These are phyloP conservation scores for Karstenula rhodostoma DNA, from an alignment of 2,329 filamentous ascomycete genomes.

Conservation along the genomic window DNA sequence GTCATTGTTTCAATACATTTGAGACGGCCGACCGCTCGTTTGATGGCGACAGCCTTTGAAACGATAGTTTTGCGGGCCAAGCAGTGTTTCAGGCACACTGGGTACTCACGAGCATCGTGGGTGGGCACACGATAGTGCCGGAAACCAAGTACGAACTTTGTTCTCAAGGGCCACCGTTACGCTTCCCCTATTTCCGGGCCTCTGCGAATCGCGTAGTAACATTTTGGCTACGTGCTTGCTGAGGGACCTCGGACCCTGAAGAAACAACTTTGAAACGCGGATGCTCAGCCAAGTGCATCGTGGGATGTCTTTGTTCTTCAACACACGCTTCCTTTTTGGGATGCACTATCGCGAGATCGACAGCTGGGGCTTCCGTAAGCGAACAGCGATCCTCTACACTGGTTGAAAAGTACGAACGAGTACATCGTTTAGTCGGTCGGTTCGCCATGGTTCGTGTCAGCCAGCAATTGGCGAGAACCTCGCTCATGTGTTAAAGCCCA, in stretches of 20 bases:
- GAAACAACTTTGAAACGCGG: background rate
- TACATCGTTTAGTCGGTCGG: background rate
- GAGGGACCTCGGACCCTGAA: background rate
- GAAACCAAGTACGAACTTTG: background rate
- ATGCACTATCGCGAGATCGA: slow-evolving; percentile 17
- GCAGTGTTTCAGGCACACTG: slow-evolving; percentile 2
- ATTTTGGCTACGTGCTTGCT: background rate
- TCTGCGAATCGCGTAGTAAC: background rate
- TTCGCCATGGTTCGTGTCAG: slow-evolving; percentile 11
- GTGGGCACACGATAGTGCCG: background rate
- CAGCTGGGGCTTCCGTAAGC: slow-evolving; percentile 22
- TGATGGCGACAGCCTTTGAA: slow-evolving; percentile 2
- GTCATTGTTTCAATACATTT: background rate
- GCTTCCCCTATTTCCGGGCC: background rate
- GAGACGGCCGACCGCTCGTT: background rate
- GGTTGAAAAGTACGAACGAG: slow-evolving; percentile 9
- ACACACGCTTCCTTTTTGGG: slow-evolving; percentile 12
- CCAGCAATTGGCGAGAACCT: slow-evolving; percentile 14
- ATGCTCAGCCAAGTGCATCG: slow-evolving; percentile 5
- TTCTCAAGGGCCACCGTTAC: background rate
- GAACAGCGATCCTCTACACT: slow-evolving; percentile 18
- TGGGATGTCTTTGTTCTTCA: slow-evolving; percentile 2
- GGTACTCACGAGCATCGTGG: background rate
- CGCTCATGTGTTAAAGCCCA: slow-evolving; percentile 16
- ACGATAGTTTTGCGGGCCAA: slow-evolving; percentile 12